Percentiles rank a stretch among this genome's conserved stretches.
phyloP scores from a whole-genome alignment of 352 stramenopile species.

The Phytophthora foliorum region DNA sequence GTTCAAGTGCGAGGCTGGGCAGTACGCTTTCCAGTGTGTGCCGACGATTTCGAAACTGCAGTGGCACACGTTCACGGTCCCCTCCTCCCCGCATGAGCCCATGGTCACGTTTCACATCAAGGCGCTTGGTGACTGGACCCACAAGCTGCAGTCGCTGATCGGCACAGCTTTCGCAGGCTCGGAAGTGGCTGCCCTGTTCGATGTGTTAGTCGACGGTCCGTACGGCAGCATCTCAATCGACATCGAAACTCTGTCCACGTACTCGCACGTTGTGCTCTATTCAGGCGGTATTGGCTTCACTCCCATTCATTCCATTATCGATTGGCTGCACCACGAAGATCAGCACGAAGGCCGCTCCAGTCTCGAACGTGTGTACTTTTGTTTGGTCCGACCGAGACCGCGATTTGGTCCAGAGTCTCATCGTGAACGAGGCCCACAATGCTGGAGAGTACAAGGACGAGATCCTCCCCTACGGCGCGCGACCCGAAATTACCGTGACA shows the following conservation, averaged over 20 bases:
- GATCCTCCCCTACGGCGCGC: conserved; percentile 34
- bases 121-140: conserved; percentile 69
- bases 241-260: conserved; percentile 39
- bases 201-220: conserved; percentile 53
- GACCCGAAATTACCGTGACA: conserved; percentile 34
- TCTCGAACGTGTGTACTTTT: conserved; percentile 52
- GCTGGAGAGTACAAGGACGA: conserved; percentile 7
- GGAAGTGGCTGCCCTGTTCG: conserved; percentile 21
- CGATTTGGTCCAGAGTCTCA: conserved; percentile 41
- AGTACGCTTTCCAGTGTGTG: conserved; percentile 89
- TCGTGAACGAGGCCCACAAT: conserved; percentile 18
- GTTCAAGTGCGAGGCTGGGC: conserved; percentile 51
- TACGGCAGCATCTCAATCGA: conserved; percentile 40
- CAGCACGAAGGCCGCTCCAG: conserved; percentile 20
- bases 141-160: conserved; percentile 40
- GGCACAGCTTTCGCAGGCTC: neutral
- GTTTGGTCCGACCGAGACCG: conserved; percentile 56
- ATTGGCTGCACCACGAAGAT: conserved; percentile 35
- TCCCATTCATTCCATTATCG: conserved; percentile 45
- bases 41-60: conserved; percentile 62
- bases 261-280: conserved; percentile 57
- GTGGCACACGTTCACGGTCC: conserved; percentile 92
- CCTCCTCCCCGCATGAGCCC: conserved; percentile 70
- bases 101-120: conserved; percentile 78
- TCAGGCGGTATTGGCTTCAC: conserved; percentile 56